Percentiles rank a stretch among this genome's conserved stretches.
phyloP scores from a whole-genome alignment of 1,284 basidiomycete genomes.

The Exobasidium rhododendri region DNA sequence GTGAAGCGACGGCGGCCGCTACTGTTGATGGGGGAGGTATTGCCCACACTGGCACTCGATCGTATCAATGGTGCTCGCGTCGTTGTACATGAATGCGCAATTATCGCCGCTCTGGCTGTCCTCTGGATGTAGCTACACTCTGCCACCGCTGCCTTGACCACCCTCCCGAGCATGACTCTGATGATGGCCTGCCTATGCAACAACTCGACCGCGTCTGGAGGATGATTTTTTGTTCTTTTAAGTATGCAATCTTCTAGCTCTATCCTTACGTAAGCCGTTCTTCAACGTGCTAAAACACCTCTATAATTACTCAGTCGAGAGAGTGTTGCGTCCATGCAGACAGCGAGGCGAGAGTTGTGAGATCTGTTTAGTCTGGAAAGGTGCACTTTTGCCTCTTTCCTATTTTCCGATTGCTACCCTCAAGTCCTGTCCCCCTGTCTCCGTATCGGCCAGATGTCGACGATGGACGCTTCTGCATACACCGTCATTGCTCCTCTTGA shows the following conservation, averaged over 20 bases:
- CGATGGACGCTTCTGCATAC: constrained; percentile 47
- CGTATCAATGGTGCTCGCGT: no score
- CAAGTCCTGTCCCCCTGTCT: no score
- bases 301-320: no score
- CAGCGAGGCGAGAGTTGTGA: neutral
- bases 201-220: no score
- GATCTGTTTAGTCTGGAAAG: neutral
- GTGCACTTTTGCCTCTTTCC: no score
- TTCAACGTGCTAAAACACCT: constrained; percentile 1
- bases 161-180: neutral
- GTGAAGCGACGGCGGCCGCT: neutral
- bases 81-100: no score
- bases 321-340: no score
- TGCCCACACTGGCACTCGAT: no score
- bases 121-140: neutral
- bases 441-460: neutral
- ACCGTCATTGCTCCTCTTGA: constrained; percentile 20
- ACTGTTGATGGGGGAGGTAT: no score
- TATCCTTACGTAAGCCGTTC: neutral
- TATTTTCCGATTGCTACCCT: no score
- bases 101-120: neutral
- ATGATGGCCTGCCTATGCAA: no score
- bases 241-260: neutral
- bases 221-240: neutral
- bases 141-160: neutral